phyloP scores from a whole-genome alignment of 495 filamentous ascomycete species.

The Hypoxylon trugodes region DNA sequence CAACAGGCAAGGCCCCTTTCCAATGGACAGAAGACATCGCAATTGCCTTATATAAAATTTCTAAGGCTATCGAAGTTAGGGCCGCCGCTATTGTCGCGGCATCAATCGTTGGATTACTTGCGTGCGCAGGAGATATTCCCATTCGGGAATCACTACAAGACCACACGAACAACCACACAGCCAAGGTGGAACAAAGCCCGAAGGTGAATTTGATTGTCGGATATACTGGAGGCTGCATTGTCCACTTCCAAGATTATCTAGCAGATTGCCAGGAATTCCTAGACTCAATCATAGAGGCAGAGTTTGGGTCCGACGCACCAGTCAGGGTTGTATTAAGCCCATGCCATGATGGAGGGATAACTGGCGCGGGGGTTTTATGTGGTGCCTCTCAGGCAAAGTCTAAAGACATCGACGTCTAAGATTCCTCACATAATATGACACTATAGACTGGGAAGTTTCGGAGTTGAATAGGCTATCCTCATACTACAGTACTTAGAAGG shows the following conservation, averaged over 20 bases:
- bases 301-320: constrained; percentile 61
- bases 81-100: constrained; percentile 78
- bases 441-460: constrained; percentile 18
- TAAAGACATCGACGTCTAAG: constrained; percentile 25
- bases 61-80: constrained; percentile 69
- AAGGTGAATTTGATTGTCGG: constrained; percentile 74
- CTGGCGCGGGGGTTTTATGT: constrained; percentile 74
- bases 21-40: constrained; percentile 68
- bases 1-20: constrained; percentile 54
- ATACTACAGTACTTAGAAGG: constrained; percentile 18
- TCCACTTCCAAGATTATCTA: constrained; percentile 77
- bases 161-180: constrained; percentile 4
- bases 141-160: constrained; percentile 18
- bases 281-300: constrained; percentile 67
- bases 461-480: constrained; percentile 34
- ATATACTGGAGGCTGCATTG: constrained; percentile 81
- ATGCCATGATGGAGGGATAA: constrained; percentile 78
- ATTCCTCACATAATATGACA: constrained; percentile 3
- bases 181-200: not conserved
- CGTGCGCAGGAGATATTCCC: constrained; percentile 70
- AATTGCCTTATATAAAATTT: constrained; percentile 65
- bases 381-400: constrained; percentile 42
- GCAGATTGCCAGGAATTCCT: constrained; percentile 72
- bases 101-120: constrained; percentile 72
- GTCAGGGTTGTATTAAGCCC: constrained; percentile 71